Conservation (phyloP, 495 filamentous ascomycete genomes). For the Aspergillus mulundensis region DNA sequence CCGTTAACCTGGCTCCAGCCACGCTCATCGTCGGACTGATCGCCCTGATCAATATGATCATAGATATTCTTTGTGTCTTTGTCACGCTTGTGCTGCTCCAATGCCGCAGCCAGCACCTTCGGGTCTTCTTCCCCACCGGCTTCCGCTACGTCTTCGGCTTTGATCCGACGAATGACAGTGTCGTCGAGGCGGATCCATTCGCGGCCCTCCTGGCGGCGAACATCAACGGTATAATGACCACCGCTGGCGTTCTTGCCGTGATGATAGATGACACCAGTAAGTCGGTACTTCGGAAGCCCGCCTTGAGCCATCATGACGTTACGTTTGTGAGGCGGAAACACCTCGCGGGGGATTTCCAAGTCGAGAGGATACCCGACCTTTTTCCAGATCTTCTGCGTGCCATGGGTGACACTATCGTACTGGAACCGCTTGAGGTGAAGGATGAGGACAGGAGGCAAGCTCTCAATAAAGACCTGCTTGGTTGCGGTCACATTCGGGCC, state of each 20-base stretch:
- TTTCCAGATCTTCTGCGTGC: slow-evolving; percentile 98
- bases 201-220: slow-evolving; percentile 83
- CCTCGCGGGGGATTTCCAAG: slow-evolving; percentile 87
- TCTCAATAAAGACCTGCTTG: slow-evolving; percentile 95
- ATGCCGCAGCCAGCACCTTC: slow-evolving; percentile 59
- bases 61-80: slow-evolving; percentile 62
- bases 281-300: slow-evolving; percentile 71
- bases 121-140: slow-evolving; percentile 76
- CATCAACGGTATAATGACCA: slow-evolving; percentile 96
- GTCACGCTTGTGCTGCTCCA: slow-evolving; percentile 62
- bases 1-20: slow-evolving; percentile 85
- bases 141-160: slow-evolving; percentile 87
- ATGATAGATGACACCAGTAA: slow-evolving; percentile 93
- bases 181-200: slow-evolving; percentile 98
- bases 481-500: slow-evolving; percentile 73
- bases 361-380: slow-evolving; percentile 93
- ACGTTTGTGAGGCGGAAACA: slow-evolving; percentile 74
- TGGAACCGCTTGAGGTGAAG: slow-evolving; percentile 97
- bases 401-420: slow-evolving; percentile 77
- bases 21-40: slow-evolving; percentile 54
- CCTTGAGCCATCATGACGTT: slow-evolving; percentile 58
- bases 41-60: slow-evolving; percentile 62
- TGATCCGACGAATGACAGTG: slow-evolving; percentile 79
- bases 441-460: slow-evolving; percentile 85
- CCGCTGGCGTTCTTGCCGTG: slow-evolving; percentile 93